Conservation (phyloP, 805 yeast genomes). For the Cyberlindnera nakhonratchasimensis region DNA sequence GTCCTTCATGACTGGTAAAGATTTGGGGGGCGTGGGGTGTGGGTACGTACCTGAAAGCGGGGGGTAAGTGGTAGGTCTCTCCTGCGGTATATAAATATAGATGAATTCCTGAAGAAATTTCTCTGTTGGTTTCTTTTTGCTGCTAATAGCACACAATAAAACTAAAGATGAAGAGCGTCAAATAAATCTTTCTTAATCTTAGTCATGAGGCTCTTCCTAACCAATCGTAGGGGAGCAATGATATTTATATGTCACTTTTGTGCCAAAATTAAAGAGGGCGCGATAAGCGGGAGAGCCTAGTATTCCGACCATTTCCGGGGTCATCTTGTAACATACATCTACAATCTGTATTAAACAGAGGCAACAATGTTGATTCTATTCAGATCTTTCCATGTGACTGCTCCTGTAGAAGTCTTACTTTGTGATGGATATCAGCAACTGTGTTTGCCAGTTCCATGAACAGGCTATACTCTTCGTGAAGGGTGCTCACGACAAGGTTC, state of each 20-base stretch:
- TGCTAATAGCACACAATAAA: no score
- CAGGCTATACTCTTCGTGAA: slow-evolving; percentile 62
- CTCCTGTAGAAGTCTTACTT: slow-evolving; percentile 33
- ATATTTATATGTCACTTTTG: slow-evolving; percentile 10
- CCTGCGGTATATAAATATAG: no score
- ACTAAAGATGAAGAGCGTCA: no score
- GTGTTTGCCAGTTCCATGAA: slow-evolving; percentile 75
- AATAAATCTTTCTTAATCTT: no score
- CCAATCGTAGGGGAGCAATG: slow-evolving; percentile 8
- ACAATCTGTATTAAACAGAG: not conserved
- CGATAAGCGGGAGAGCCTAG: slow-evolving; percentile 6
- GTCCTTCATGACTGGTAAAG: no score
- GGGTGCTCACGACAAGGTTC: slow-evolving; percentile 54
- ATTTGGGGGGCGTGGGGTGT: not conserved
- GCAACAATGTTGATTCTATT: no score
- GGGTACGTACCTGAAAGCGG: no score
- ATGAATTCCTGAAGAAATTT: no score
- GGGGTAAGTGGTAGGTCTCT: no score
- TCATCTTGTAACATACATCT: not conserved
- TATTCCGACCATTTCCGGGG: not conserved
- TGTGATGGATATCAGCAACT: slow-evolving; percentile 66
- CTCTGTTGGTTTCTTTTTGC: no score
- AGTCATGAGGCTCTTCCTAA: no score
- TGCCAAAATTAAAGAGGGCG: slow-evolving; percentile 11
- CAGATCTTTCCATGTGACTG: slow-evolving; percentile 16